Base-by-base conservation (phyloP, 768 basidiomycete genomes). In the Lentinula sp. region DNA sequence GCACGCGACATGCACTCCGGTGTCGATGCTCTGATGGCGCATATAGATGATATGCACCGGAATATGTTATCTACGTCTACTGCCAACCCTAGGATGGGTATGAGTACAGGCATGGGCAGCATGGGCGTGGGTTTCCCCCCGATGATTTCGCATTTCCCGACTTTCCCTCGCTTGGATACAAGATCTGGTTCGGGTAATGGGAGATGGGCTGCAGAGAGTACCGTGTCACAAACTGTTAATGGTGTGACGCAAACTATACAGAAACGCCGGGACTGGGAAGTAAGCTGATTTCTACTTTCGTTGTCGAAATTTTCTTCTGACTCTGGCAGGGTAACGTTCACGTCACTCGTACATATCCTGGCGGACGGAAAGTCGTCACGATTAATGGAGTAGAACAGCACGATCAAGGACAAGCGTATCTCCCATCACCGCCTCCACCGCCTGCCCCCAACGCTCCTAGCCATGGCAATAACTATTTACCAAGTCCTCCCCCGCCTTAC, bases 291-390 rank as follows among this genome's bases (percentile, higher is more conserved):
- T 42, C 16, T 15, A 9, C 15, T 39, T 21, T 32, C 31, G 34
- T 13, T 18, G 9, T 57, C 5, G 0, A 40, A 40, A 18, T 57
- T 23, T 57, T 45, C 34, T 37, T 65, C 53, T 54, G 59, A 68
- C 46, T 49, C 61, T 60, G 35, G 65, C 63, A 92, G 89, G 90
- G 90, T 2, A 89, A 89, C 64, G 87, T 89, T 66, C 87, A 91
- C 69, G 74, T 88, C 51, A 85, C 80, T 11, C 83, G 84, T 56
- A 84, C 78, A 7, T 82, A 80, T 60, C 82, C 85, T 5, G 87
- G 91, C 59, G 90, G 90, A 8, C 81, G 82, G 46, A 79, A 88
- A 67, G 74, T 84, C 2, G 78, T 79, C 66, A 86, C 82, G 15
- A 75, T 93, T 66, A 91, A 93, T 61, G 90, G 90, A 10, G 70